These are phyloP conservation scores for Dendrothele bispora DNA, from an alignment of 768 basidiomycete species.

Conservation along the genomic window DNA sequence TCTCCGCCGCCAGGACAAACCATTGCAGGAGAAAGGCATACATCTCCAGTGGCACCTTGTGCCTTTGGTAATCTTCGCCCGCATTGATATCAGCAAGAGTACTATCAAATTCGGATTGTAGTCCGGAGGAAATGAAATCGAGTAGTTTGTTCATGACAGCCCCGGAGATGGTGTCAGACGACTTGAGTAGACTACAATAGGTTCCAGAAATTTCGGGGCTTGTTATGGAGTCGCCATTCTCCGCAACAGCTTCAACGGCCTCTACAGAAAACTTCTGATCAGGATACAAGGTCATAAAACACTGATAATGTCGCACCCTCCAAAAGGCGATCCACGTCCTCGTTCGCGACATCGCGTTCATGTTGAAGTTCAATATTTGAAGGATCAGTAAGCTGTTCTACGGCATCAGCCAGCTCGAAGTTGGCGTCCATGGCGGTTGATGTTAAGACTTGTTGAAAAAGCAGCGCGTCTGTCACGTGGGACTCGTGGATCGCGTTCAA, in stretches of 20 bases:
- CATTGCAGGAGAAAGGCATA: constrained; percentile 92
- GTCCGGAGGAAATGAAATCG: constrained; percentile 80
- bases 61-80: constrained; percentile 62
- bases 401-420: constrained; percentile 82
- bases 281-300: not conserved
- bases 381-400: constrained; percentile 61
- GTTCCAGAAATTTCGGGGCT: constrained; percentile 76
- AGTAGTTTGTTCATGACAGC: constrained; percentile 80
- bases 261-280: constrained; percentile 37
- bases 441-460: no score
- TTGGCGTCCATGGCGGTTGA: constrained; percentile 40
- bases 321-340: constrained; percentile 55
- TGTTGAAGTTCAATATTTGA: constrained; percentile 64
- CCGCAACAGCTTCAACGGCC: constrained; percentile 80
- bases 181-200: constrained; percentile 80
- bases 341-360: constrained; percentile 62
- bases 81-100: constrained; percentile 68
- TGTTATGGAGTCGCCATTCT: constrained; percentile 69
- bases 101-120: constrained; percentile 71
- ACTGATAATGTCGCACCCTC: constrained; percentile 45
- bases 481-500: no score
- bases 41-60: constrained; percentile 81
- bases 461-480: no score
- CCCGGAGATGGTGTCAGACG: constrained; percentile 60
- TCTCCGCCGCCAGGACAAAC: constrained; percentile 84